Percentiles rank a stretch among this genome's conserved stretches.
Evolutionary conservation across 495 filamentous ascomycete species (phyloP).

Genomic region (Penicillium silybi): DNA sequence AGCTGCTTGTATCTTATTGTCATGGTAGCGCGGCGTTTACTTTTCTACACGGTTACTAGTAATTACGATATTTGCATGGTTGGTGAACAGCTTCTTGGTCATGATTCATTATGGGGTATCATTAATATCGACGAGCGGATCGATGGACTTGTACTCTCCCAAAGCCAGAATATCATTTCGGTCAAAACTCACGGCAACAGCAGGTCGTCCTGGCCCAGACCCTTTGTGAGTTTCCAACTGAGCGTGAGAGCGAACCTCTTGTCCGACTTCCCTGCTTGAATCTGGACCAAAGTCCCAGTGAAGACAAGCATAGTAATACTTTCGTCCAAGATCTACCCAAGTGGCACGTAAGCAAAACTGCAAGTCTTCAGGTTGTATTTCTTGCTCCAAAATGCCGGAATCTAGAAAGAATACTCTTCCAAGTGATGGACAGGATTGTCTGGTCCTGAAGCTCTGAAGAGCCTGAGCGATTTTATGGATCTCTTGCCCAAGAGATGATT

Average conservation of each 20-base stretch:
- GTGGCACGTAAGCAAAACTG: constrained; percentile 27
- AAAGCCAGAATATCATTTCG: constrained; percentile 16
- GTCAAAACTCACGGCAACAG: constrained; percentile 17
- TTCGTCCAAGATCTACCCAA: constrained; percentile 28
- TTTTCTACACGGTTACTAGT: background rate
- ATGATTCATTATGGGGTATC: background rate
- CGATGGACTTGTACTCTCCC: constrained; percentile 22
- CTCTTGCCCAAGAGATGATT: constrained; percentile 18
- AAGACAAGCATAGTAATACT: constrained; percentile 35
- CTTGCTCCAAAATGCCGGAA: constrained; percentile 18
- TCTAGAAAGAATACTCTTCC: constrained; percentile 38
- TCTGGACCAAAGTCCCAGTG: constrained; percentile 16
- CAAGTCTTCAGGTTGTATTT: constrained; percentile 9
- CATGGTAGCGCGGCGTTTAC: constrained; percentile 21
- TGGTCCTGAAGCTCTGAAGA: constrained; percentile 2
- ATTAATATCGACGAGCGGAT: background rate
- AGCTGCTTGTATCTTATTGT: constrained; percentile 8
- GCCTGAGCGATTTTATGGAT: constrained; percentile 22
- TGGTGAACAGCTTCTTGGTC: background rate
- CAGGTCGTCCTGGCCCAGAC: background rate
- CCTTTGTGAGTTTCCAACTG: background rate
- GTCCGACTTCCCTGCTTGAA: background rate
- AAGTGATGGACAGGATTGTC: background rate
- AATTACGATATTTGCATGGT: background rate
- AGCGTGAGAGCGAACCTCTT: background rate